Evolutionary conservation across 1,284 basidiomycete genomes (phyloP).

Genomic region (Cystobasidium slooffiae): DNA sequence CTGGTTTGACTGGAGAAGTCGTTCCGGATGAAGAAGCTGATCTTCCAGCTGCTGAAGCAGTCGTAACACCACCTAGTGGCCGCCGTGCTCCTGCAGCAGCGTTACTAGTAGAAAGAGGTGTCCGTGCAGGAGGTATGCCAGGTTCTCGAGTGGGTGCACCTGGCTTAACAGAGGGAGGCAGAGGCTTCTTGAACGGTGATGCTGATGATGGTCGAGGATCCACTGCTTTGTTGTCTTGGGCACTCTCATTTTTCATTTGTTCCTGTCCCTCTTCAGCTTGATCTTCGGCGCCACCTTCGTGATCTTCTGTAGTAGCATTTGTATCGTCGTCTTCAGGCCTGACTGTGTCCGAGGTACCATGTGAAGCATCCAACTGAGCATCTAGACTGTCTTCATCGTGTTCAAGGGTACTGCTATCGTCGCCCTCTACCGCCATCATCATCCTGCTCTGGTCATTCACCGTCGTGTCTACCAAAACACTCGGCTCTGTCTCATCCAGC

Average conservation of each 20-base stretch:
- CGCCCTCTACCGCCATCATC: neutral
- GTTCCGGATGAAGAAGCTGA: constrained; percentile 14
- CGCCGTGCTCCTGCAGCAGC: constrained; percentile 6
- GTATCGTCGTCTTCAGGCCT: neutral
- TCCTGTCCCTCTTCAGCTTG: neutral
- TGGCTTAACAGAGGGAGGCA: neutral
- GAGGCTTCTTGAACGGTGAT: constrained; percentile 27
- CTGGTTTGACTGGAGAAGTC: constrained; percentile 2
- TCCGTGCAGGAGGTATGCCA: constrained; percentile 3
- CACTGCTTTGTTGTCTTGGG: neutral
- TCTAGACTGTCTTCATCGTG: neutral
- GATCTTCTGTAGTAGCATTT: neutral
- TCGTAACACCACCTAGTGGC: constrained; percentile 1
- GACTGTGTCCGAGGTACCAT: constrained; percentile 15
- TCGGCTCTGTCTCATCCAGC: constrained; percentile 32
- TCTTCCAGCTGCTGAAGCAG: constrained; percentile 7
- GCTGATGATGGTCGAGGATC: neutral
- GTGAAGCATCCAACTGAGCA: constrained; percentile 10
- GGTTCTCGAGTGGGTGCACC: constrained; percentile 7
- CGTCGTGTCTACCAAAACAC: constrained; percentile 4
- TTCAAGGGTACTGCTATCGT: neutral
- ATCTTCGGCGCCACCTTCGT: neutral
- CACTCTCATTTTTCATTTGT: neutral
- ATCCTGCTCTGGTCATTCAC: constrained; percentile 19
- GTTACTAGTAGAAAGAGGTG: neutral